phyloP scores from a whole-genome alignment of 768 basidiomycete genomes.

The Bullera alba region DNA sequence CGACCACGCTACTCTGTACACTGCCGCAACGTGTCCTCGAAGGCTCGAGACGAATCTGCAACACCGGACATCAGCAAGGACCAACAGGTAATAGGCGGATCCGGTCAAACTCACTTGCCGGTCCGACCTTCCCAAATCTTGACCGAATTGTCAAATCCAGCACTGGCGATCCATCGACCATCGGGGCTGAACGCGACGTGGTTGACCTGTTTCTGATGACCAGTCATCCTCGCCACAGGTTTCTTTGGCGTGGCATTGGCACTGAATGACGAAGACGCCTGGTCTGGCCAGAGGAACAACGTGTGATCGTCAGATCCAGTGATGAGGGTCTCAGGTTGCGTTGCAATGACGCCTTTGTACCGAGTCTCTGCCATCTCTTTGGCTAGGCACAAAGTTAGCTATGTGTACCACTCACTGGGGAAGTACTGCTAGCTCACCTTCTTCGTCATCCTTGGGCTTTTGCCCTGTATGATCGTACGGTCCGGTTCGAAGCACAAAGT shows the following conservation, averaged over 20 bases:
- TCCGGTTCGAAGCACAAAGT: conserved; percentile 88
- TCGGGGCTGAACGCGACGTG: conserved; percentile 94
- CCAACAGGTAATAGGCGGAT: not conserved
- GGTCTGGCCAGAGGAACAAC: conserved; percentile 88
- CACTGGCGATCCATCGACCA: conserved; percentile 82
- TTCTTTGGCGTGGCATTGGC: conserved; percentile 53
- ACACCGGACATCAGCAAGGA: conserved; percentile 46
- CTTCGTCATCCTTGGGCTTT: conserved; percentile 67
- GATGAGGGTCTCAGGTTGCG: conserved; percentile 79
- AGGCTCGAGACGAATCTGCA: conserved; percentile 78
- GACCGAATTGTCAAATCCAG: conserved; percentile 82
- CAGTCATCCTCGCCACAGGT: conserved; percentile 71
- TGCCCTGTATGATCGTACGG: conserved; percentile 86
- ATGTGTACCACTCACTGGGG: not conserved
- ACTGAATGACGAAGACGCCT: conserved; percentile 48
- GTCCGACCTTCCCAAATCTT: conserved; percentile 77
- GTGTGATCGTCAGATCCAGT: conserved; percentile 98
- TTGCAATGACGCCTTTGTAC: conserved; percentile 56
- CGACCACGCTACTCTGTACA: conserved; percentile 92
- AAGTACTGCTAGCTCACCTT: conserved; percentile 53
- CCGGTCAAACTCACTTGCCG: conserved; percentile 47
- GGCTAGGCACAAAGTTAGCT: conserved; percentile 52
- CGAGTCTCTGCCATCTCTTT: conserved; percentile 67
- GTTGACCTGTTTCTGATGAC: conserved; percentile 89
- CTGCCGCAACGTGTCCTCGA: conserved; percentile 86